These are phyloP conservation scores for Pontederia paniculata DNA, from an alignment of 176 grass and related monocot species.

Conservation along the genomic window DNA sequence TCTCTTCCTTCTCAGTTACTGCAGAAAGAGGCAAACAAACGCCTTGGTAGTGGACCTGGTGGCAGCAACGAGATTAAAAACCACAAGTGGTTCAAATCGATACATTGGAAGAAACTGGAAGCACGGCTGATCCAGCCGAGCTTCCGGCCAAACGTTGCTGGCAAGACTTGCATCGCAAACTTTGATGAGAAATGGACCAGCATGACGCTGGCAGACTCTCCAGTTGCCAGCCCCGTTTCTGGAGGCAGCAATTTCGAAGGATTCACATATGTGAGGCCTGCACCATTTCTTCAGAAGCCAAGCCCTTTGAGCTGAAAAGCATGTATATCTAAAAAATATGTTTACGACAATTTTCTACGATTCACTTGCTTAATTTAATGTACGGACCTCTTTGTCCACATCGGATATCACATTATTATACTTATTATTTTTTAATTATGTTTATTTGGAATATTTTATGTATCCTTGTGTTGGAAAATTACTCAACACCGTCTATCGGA, in stretches of 20 bases:
- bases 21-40: constrained; percentile 70
- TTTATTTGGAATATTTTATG: too few relatives aligned
- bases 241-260: constrained; percentile 59
- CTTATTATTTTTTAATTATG: too few relatives aligned
- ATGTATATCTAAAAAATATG: not conserved
- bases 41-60: constrained; percentile 46
- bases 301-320: constrained; percentile 50
- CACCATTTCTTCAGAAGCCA: constrained; percentile 46
- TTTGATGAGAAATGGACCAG: constrained; percentile 88
- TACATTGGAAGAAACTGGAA: constrained; percentile 87
- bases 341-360: too few relatives aligned
- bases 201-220: constrained; percentile 75
- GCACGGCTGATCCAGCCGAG: constrained; percentile 70
- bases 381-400: too few relatives aligned
- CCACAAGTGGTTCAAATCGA: constrained; percentile 90
- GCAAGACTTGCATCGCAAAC: constrained; percentile 68
- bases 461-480: too few relatives aligned
- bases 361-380: too few relatives aligned
- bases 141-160: constrained; percentile 75
- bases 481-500: too few relatives aligned
- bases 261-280: constrained; percentile 73
- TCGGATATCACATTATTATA: too few relatives aligned
- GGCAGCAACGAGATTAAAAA: constrained; percentile 78
- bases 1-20: constrained; percentile 35
- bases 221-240: constrained; percentile 64